Base-by-base conservation (phyloP, 495 filamentous ascomycete species). In the Neurospora sp. region DNA sequence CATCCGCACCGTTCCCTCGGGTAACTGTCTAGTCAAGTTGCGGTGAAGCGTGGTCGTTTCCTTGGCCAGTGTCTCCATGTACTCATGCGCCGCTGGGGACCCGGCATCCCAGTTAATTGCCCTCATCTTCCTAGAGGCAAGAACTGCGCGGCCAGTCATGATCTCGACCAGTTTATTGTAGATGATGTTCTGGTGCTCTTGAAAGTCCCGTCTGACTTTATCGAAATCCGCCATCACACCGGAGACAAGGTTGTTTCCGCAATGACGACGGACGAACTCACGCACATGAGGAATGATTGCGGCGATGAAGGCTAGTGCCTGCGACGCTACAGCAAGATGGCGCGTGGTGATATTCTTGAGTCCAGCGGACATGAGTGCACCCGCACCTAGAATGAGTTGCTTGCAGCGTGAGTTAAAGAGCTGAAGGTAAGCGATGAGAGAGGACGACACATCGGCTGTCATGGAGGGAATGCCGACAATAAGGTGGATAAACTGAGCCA, bases 81-180 rank as follows among this genome's bases (percentile, higher is more conserved):
- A 97, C 22, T 90, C 80, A 75, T 89, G 94, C 6, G 83, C 75
- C 74, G 75, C 68, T 75, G 79, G 76, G 18, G 39, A 44, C 65
- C 75, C 70, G 38, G 76, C 78, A 73, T 94, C 91, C 91, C 93
- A 97, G 72, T 92, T 82, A 48, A 94, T 86, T 71, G 89, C 88
- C 79, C 89, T 92, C 84, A 99, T 89, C 20, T 88, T 87, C 72
- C 87, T 91, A 27, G 93, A 89, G 76, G 93, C 93, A 0, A 88
- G 82, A 2, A 87, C 81, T 8, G 92, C 92, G 1, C 96, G 89
- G 14, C 89, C 90, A 68, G 90, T 90, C 94, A 98, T 98, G 73
- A 99, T 98, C 72, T 97, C 94, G 18, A 97, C 92, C 0, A 99
- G 84, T 79, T 99, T 99, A 70, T 97, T 94, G 77, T 97, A 93